Conservation (phyloP, 2,329 filamentous ascomycete species). For the Claviceps monticola region DNA sequence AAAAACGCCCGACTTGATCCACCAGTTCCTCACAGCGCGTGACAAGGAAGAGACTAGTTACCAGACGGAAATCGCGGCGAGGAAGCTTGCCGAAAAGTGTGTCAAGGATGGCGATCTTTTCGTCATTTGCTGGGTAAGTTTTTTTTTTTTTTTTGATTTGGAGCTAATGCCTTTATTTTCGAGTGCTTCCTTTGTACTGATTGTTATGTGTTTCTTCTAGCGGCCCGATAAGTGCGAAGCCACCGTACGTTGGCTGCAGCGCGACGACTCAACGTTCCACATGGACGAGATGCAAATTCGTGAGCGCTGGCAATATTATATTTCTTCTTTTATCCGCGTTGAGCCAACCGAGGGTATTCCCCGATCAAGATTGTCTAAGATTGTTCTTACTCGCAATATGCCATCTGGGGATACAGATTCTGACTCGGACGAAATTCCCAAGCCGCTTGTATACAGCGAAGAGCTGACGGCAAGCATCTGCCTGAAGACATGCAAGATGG, state of each 20-base stretch:
- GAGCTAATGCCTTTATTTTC: neutral
- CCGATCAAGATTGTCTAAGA: constrained; percentile 49
- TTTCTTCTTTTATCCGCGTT: constrained; percentile 77
- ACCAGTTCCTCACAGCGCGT: constrained; percentile 72
- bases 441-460: constrained; percentile 49
- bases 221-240: constrained; percentile 55
- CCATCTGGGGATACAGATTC: constrained; percentile 47
- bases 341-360: constrained; percentile 75
- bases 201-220: constrained; percentile 20
- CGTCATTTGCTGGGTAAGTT: constrained; percentile 76
- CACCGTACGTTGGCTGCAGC: constrained; percentile 56
- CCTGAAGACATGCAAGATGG: constrained; percentile 63
- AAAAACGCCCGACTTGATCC: constrained; percentile 81
- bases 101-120: constrained; percentile 90
- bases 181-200: constrained; percentile 16
- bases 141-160: constrained; percentile 13
- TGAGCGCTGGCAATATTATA: constrained; percentile 87
- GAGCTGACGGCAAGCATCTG: constrained; percentile 60
- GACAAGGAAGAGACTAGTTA: constrained; percentile 77
- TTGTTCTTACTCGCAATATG: constrained; percentile 58
- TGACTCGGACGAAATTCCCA: constrained; percentile 48
- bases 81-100: constrained; percentile 84
- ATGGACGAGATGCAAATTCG: constrained; percentile 76
- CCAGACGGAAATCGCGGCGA: constrained; percentile 75
- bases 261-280: constrained; percentile 66